Evolutionary conservation across 176 grass and related monocot genomes (phyloP).

Genomic region (Musa acuminata): DNA sequence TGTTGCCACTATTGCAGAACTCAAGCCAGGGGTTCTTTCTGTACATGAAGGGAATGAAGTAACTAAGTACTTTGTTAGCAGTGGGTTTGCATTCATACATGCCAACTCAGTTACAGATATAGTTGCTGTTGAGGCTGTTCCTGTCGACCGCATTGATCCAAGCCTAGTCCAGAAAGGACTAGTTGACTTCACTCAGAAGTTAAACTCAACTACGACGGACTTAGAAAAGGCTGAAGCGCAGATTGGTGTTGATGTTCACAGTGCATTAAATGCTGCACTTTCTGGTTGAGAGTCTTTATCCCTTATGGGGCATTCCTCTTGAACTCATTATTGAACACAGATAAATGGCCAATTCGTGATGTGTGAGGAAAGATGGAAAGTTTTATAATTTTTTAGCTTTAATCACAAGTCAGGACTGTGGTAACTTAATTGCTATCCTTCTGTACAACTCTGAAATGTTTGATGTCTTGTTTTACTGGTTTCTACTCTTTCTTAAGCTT

Average conservation of each 20-base stretch:
- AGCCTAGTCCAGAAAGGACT: slow-evolving; percentile 67
- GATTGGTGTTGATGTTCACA: slow-evolving; percentile 32
- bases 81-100: slow-evolving; percentile 87
- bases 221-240: slow-evolving; percentile 87
- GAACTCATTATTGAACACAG: neutral
- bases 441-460: neutral
- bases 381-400: neutral
- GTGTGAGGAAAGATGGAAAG: neutral
- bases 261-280: slow-evolving; percentile 72
- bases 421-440: neutral
- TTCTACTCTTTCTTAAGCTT: neutral
- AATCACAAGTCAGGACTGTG: neutral
- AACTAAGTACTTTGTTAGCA: slow-evolving; percentile 84
- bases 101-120: slow-evolving; percentile 91
- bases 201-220: slow-evolving; percentile 57
- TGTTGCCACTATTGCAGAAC: slow-evolving; percentile 71
- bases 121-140: slow-evolving; percentile 79
- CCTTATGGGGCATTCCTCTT: neutral
- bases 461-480: neutral
- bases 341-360: neutral
- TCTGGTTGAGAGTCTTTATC: neutral
- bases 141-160: slow-evolving; percentile 59
- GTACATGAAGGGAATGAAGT: slow-evolving; percentile 76
- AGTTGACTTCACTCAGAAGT: slow-evolving; percentile 72
- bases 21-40: slow-evolving; percentile 81